A percentile compares a stretch with the other conserved stretches of the same genome.
phyloP scores from a whole-genome alignment of 169 alveolate genomes.

The Eimeria praecox region DNA sequence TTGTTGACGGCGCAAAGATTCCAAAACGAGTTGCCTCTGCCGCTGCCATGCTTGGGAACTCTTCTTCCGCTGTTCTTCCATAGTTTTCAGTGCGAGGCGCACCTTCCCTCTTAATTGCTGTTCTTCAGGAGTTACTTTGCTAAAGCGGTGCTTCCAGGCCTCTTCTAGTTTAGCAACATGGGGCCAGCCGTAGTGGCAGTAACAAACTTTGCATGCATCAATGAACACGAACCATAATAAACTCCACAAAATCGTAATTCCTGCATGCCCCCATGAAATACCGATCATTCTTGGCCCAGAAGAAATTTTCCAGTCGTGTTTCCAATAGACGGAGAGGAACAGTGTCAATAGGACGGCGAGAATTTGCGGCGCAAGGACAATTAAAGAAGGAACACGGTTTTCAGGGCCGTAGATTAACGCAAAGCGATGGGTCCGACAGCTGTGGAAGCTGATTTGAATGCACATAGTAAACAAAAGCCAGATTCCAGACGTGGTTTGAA shows the following conservation, averaged over 20 bases:
- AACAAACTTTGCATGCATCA: conserved; percentile 67
- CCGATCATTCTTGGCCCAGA: conserved; percentile 80
- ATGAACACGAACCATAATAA: conserved; percentile 73
- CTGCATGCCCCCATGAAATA: conserved; percentile 82
- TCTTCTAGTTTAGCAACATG: neutral
- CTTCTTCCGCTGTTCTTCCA: conserved; percentile 64
- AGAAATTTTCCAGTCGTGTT: conserved; percentile 52
- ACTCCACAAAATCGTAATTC: conserved; percentile 75
- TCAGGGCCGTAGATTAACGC: conserved; percentile 39
- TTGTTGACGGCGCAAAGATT: conserved; percentile 32
- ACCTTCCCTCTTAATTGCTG: conserved; percentile 58
- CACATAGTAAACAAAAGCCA: conserved; percentile 77
- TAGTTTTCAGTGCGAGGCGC: conserved; percentile 55
- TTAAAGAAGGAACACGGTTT: conserved; percentile 57
- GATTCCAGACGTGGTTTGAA: conserved; percentile 73
- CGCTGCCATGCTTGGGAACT: conserved; percentile 58
- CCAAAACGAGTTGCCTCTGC: conserved; percentile 60
- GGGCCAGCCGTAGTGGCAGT: conserved; percentile 57
- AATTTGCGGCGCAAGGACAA: conserved; percentile 62
- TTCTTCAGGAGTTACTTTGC: conserved; percentile 11
- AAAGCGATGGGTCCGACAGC: conserved; percentile 65
- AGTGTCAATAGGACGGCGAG: conserved; percentile 64
- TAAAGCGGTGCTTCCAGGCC: neutral
- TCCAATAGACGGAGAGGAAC: conserved; percentile 81
- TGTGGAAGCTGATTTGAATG: conserved; percentile 79